Conservation (phyloP, 1,284 basidiomycete genomes). For the Meira miltonrushii region DNA sequence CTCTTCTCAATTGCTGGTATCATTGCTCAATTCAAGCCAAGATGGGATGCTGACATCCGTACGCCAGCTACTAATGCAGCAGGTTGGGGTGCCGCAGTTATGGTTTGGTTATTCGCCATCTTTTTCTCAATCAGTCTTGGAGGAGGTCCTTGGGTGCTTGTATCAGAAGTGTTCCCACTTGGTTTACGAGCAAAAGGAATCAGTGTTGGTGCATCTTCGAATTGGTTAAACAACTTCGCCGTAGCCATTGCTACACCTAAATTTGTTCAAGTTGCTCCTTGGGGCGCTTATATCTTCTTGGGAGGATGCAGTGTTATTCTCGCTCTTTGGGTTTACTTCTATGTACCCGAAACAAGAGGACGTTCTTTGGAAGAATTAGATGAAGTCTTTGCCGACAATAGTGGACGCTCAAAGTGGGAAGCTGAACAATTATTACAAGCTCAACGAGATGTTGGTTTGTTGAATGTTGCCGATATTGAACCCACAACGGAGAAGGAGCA, state of each 20-base stretch:
- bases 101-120: constrained; percentile 41
- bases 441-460: constrained; percentile 30
- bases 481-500: constrained; percentile 4
- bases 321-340: constrained; percentile 58
- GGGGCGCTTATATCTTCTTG: constrained; percentile 67
- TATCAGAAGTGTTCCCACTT: constrained; percentile 76
- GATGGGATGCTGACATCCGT: constrained; percentile 19
- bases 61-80: constrained; percentile 56
- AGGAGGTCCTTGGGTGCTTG: constrained; percentile 76
- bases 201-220: constrained; percentile 73
- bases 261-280: constrained; percentile 31
- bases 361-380: constrained; percentile 68
- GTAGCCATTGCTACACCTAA: constrained; percentile 34
- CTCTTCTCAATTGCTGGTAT: constrained; percentile 66
- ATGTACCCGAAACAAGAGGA: constrained; percentile 72
- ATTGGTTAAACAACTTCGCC: constrained; percentile 74
- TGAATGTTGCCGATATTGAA: constrained; percentile 30
- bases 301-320: constrained; percentile 62
- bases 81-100: constrained; percentile 60
- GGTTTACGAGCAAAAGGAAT: constrained; percentile 78
- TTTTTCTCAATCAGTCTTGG: constrained; percentile 66
- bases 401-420: constrained; percentile 28
- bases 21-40: constrained; percentile 21
- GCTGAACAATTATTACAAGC: constrained; percentile 25
- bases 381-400: constrained; percentile 32